Evolutionary conservation across 2,329 filamentous ascomycete genomes (phyloP), one percentile per base, ranked within the genome.

Genomic region (Fusarium luffae): DNA sequence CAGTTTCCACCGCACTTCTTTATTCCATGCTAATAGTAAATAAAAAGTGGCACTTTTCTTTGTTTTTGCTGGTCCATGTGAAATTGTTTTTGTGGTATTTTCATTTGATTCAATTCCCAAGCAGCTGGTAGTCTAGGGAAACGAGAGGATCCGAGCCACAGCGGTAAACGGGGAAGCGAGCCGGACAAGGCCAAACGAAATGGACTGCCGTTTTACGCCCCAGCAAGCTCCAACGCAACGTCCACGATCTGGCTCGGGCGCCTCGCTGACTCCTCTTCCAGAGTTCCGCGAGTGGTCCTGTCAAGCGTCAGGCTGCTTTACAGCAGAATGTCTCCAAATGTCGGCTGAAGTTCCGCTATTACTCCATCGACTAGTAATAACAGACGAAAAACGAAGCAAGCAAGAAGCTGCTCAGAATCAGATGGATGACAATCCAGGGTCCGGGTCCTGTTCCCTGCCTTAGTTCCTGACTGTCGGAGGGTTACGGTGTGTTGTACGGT

Each of bases 71-170:
- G 49, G 52, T n/a, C 49, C 49, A 42, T 52, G 64, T 69, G 28
- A 69, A 66, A 71, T 71, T 69, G 56, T 60, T 63, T 66, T 71
- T 59, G 50, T 44, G 44, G 65, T 40, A 50, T 60, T 47, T 48
- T 69, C 52, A 68, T 70, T 68, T 59, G 72, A 40, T 69, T 64
- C 60, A 65, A 72, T 72, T 69, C 68, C 68, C 72, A 74, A 60
- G 66, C 47, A 67, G 63, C 69, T 63, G 71, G 69, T 75, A 74
- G 69, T 63, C 73, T 63, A 74, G 67, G 73, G 72, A 71, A 63
- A 74, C 66, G 60, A 72, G 58, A 66, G 62, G 52, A 52, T 44
- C 58, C 43, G 50, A 54, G 50, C 63, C 59, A 70, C 66, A 62
- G 64, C 57, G 57, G 49, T 37, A 66, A 60, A 72, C 69, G 71